Evolutionary conservation across 2,329 filamentous ascomycete species (phyloP), one percentile per base, ranked within the genome.

Genomic region (Westerdykella ornata): DNA sequence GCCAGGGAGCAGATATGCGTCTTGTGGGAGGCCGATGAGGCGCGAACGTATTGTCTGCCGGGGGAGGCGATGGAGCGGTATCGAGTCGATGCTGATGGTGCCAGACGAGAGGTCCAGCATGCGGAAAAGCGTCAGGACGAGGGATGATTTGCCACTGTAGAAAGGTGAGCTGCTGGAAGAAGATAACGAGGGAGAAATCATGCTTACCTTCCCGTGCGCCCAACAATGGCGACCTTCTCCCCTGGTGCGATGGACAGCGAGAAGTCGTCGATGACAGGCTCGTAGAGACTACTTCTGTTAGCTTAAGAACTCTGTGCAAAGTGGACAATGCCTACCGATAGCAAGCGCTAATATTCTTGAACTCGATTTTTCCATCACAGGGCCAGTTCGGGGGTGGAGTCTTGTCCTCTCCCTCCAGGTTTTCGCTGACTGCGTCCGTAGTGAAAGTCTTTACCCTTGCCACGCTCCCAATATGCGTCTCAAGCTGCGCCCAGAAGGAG

Each of bases 391-490:
- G 50, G 3, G 69, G 67, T 3, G 67, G 59, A 3, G 53, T 49
- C 11, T 59, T 52, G 31, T 67, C 59, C 47, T 77, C 73, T 2
- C 71, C 77, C 33, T 81, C 76, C 15, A 77, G 57, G 35, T 75
- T 65, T 48, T 77, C 74, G 1, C 63, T 65, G 8, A 66, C 52
- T 1, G 70, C 68, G 20, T 63, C 66, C 5, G 66, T 63, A 1
- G 66, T 68, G 46, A 79, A 79, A n/a, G 68, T 67, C 53, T 74
- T 75, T 46, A 80, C 68, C 16, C 78, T 68, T 4, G 72, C 66
- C 7, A 81, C 69, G 8, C 76, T 76, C 6, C 77, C 77, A 34
- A 81, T 71, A 29, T 72, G 70, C 0, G 76, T 80, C 48, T 81
- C 78, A 13, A 81, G 61, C 32, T 69, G 68, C 0, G 77, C 80